Evolutionary conservation across 805 yeast species (phyloP), one percentile per base, ranked within the genome.

Genomic region (Pichia membranifaciens): DNA sequence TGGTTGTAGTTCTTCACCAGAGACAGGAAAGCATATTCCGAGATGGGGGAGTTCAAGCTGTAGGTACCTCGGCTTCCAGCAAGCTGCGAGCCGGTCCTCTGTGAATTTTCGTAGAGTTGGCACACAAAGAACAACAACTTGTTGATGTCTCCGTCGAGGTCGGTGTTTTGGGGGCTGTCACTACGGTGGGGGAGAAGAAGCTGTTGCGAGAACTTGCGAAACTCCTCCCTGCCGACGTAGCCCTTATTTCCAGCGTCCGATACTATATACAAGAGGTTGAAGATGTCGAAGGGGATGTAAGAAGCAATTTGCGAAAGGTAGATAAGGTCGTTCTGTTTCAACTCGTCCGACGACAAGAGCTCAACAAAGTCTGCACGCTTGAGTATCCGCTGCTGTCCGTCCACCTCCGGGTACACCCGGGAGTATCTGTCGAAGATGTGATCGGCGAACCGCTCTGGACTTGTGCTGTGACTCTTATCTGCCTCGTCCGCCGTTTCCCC

Each of bases 221-320:
- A 91, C 61, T 91, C 96, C 22, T 70, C 63, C 33, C 54, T 57
- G 23, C 60, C 57, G 21, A 65, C 39, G 50, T 73, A 81, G 7
- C 96, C 97, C 54, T 79, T 78, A 47, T 74, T 71, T 35, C 74
- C 72, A 49, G 78, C 78, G 67, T 91, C 98, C 15, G 96, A 87
- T 23, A 88, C 80, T 48, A 84, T 71, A 61, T 85, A 91, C 42
- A 91, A 79, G 51, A 90, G 73, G 5, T 84, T 85, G 62, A 79
- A 79, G 4, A 84, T 74, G 53, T 79, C 73, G 12, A 77, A 68
- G 15, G 81, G 74, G 44, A 81, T 72, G 22, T 61, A 58, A 4
- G 65, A 50, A 5, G 63, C 51, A 2, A 58, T 53, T 18, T 58
- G 51, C 2, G 65, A 54, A 1, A 60, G n/a, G 29, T 49, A 52